Base-by-base conservation (phyloP, 805 yeast genomes). In the Kodamaea kakaduensis region DNA sequence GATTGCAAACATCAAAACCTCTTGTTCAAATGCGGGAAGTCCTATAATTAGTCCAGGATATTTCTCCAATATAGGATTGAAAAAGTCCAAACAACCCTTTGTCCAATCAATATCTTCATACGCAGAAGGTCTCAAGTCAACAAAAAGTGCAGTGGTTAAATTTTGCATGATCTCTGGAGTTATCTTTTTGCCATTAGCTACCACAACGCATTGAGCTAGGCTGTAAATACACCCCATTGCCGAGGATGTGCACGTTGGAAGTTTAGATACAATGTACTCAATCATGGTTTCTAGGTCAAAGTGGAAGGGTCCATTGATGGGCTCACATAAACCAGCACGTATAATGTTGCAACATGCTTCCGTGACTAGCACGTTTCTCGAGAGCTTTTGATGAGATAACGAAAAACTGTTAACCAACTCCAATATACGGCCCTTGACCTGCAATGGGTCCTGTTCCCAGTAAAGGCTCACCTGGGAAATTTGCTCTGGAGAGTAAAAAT, bases 331-430 rank as follows among this genome's bases (percentile, higher is more conserved):
- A 1, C 94, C 94, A 10, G 62, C 47, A 46, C 75, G 78, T 44
- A 86, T 67, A 2, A 87, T 72, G 5, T 67, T 61, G 40, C 87
- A 76, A 17, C 83, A 70, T 17, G 71, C 73, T 45, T 84, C 93
- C 5, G 82, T 71, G 2, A 83, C 60, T 3, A 68, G 64, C 0
- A 76, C 49, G 38, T 71, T 76, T 6, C 61, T 56, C 1, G 64
- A 51, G 26, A 70, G 62, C 1, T 53, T 52, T 1, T 50, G 57
- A 37, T 56, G 59, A 2, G 66, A 58, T 24, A 69, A 48, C 0
- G 78, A 62, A 35, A 75, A 67, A 12, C 62, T 51, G 9, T 59
- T 50, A 2, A 82, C 50, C 6, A 71, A 56, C 3, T 51, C 45
- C 9, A 75, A 42, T 1, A 78, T 55, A 37, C 62, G 56, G 4